Evolutionary conservation across 805 yeast genomes (phyloP), one percentile per base, ranked within the genome.

Genomic region (Grigorovia jiainica): DNA sequence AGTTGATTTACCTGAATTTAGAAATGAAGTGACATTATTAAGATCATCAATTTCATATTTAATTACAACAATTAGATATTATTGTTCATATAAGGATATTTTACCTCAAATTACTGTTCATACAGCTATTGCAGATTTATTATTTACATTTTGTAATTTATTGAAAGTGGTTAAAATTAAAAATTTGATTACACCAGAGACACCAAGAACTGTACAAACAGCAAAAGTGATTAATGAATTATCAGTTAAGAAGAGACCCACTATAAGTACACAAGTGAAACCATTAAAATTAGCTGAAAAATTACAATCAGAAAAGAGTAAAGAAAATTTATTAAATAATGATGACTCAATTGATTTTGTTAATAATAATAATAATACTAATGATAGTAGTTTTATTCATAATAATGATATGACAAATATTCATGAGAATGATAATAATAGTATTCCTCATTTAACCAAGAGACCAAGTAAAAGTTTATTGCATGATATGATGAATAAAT

Each of bases 41-140:
- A 75, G 80, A 43, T 80, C 82, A 36, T 71, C 90, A 1, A 73
- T 83, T 19, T 76, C 87, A 15, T 87, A 82, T 60, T 74, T 79
- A 0, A 76, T 90, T 34, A 79, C 95, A 3, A 72, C 87, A 1
- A 75, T 89, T 1, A 71, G 95, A 53, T 85, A 86, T 55, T 82
- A 68, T 58, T 75, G 83, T 1, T 64, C 78, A 9, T 80, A 82
- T 50, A 66, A 73, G 4, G 31, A 41, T 18, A 54, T 84, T 2
- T 62, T 86, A 42, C 95, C 96, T 0, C 72, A 71, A 41, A 64
- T 82, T 17, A 72, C 87, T 2, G 71, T 87, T 16, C 82, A 86
- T 60, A 74, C 87, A 18, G 80, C 97, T 0, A 64, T 85, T 8
- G 73, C 83, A 35, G 95, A 87, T 53, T 65, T 87, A 29, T 71